Base-by-base conservation (phyloP, 257 asterid genomes). In the Avicennia marina region DNA sequence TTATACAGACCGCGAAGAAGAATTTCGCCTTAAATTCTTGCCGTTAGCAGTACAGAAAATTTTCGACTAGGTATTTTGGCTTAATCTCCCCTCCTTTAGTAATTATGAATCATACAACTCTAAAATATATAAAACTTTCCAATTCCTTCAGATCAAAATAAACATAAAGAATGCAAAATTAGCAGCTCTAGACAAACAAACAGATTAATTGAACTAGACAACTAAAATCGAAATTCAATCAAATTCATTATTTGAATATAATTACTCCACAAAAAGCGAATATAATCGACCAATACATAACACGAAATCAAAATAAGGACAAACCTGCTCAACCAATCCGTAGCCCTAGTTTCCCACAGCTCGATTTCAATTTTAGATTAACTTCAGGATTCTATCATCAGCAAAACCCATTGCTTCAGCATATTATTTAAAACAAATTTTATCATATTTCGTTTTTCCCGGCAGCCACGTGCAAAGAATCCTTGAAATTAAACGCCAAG, bases 171-270 rank as follows among this genome's bases (percentile, higher is more conserved):
- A 4, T 27, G 18, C 18, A 3, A 29, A 29, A 44, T 34, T 31
- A 53, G 11, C 53, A 19, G 50, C 40, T 36, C 22, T 10, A 31
- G 11, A 13, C 22, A 45, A 62, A 56, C 46, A 66, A 59, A 38
- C 60, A 52, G 17, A 65, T 32, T 2, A 57, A 27, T 11, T 16
- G 6, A 57, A 17, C 33, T 26, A 53, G 29, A 32, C 16, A 45
- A 41, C 60, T 36, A 58, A 24, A 70, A 32, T 19, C 49, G 36
- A 53, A 49, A 62, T n/a, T 44, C 39, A 42, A 44, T 36, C 33
- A 34, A 27, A 20, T n/a, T 18, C 59, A 56, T 12, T 26, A 13
- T 19, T 21, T 19, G 19, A 63, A 70, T 8, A 8, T 7, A 19
- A 27, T 26, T 33, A 16, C 13, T 25, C 22, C 17, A 65, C 60